These are phyloP conservation scores for Jacaranda copaia DNA, from an alignment of 257 asterid genomes.

Conservation along the genomic window DNA sequence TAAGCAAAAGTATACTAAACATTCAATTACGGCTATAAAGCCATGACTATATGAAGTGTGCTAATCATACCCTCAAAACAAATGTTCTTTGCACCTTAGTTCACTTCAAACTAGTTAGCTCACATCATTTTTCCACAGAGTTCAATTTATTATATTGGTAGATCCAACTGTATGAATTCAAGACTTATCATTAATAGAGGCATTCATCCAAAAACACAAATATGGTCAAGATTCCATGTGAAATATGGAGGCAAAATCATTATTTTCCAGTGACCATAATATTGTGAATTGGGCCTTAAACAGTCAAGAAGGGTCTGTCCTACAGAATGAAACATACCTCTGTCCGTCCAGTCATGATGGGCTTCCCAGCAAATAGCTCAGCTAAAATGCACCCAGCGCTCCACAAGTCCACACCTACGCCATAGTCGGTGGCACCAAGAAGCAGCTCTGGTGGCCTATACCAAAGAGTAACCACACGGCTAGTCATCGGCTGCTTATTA, in stretches of 20 bases:
- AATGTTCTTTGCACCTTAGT: constrained; percentile 6
- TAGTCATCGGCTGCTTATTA: constrained; percentile 83
- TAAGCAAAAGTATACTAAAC: constrained; percentile 34
- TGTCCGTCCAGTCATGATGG: constrained; percentile 92
- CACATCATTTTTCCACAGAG: not conserved
- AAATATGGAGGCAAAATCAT: not conserved
- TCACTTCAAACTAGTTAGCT: not conserved
- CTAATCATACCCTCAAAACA: not conserved
- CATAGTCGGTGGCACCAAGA: constrained; percentile 87
- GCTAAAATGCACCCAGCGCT: constrained; percentile 94
- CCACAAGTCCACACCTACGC: constrained; percentile 94
- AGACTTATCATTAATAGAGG: not conserved
- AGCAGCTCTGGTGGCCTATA: constrained; percentile 94
- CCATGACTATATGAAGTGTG: not conserved
- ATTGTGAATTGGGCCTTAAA: constrained; percentile 6
- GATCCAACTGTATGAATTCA: not conserved
- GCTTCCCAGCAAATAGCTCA: constrained; percentile 86
- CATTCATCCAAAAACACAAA: not conserved
- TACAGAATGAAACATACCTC: constrained; percentile 56
- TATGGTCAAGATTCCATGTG: not conserved
- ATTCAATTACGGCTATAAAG: constrained; percentile 18
- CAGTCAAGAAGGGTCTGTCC: not conserved
- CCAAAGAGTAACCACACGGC: constrained; percentile 93
- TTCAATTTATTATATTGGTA: not conserved
- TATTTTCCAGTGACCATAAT: not conserved